Conservation (phyloP, 345 rosid genomes). For the Aquilaria sinensis region DNA sequence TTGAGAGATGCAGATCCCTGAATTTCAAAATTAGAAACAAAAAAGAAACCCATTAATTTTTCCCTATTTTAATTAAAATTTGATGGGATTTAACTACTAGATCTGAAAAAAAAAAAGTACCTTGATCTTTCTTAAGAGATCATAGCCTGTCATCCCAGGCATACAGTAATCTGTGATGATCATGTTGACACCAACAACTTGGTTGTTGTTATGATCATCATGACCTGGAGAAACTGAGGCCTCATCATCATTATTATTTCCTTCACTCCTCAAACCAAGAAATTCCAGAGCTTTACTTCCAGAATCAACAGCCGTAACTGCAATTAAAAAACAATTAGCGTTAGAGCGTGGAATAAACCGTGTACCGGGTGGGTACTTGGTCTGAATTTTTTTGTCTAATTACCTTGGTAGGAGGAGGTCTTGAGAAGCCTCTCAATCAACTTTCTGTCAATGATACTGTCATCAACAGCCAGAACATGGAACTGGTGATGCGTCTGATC, state of each 20-base stretch:
- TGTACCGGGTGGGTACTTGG: no score
- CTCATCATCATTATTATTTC: slow-evolving; percentile 15
- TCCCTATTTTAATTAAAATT: neutral
- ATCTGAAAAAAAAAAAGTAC: slow-evolving; percentile 22
- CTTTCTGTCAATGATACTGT: slow-evolving; percentile 69
- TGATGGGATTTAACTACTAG: neutral
- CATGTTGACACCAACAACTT: slow-evolving; percentile 52
- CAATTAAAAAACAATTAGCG: neutral
- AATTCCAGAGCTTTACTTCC: slow-evolving; percentile 85
- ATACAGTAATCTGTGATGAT: slow-evolving; percentile 93
- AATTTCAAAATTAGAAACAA: neutral
- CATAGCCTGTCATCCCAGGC: slow-evolving; percentile 99
- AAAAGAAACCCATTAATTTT: no score
- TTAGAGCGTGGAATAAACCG: neutral
- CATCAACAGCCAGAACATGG: slow-evolving; percentile 97
- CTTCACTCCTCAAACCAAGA: slow-evolving; percentile 41
- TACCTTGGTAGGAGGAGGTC: slow-evolving; percentile 87
- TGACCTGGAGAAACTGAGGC: slow-evolving; percentile 26
- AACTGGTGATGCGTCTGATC: slow-evolving; percentile 22
- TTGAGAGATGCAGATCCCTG: slow-evolving; percentile 64
- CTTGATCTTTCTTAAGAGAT: slow-evolving; percentile 81
- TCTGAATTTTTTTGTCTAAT: neutral
- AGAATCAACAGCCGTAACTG: slow-evolving; percentile 92
- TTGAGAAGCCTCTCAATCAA: slow-evolving; percentile 84
- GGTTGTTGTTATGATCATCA: slow-evolving; percentile 10